Evolutionary conservation across 192 early-diverging fungal genomes (phyloP), one percentile per base, ranked within the genome.

Genomic region (Gryganskiella cystojenkinii): DNA sequence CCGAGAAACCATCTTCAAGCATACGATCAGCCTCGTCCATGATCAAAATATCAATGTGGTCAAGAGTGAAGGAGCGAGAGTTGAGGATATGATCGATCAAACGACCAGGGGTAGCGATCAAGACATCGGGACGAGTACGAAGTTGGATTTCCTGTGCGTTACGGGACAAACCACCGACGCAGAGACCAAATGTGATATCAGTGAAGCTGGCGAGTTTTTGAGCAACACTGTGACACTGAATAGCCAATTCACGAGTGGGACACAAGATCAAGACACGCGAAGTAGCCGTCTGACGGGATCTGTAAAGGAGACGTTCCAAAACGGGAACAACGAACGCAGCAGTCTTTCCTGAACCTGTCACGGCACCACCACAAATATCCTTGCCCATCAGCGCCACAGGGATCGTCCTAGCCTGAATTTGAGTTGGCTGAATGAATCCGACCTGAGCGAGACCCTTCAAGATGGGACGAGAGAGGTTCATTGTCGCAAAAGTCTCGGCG

Each of bases 11-110:
- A 78, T 98, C 96, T 79, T 99, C 98, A 10, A 99, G 85, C 89
- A 99, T 98, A 61, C 92, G 89, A 86, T 99, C 98, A 43, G 98
- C 98, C 83, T 99, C 98, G 80, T 99, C 98, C 89, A 99, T 98
- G 11, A 99, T 89, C 46, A 99, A 70, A 71, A 99, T 99, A 79
- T 99, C 97, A 70, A 98, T 90, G 19, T 70, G 80, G 62, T 98
- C 96, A 35, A 99, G 67, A 14, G 84, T 82, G 85, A 99, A 97
- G 25, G 92, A 91, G 50, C 80, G 86, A 45, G 96, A 95, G 83
- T 99, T 99, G 64, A 91, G 91, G 43, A 99, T 80, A 69, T 99
- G 97, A 82, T 99, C 98, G 70, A 99, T 98, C 33, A 99, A 87
- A 63, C 98, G 92, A 76, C 98, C 98, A 9, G 98, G 97, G 10